Evolutionary conservation across 2,329 filamentous ascomycete genomes (phyloP).

Genomic region (Fusarium metavorans): DNA sequence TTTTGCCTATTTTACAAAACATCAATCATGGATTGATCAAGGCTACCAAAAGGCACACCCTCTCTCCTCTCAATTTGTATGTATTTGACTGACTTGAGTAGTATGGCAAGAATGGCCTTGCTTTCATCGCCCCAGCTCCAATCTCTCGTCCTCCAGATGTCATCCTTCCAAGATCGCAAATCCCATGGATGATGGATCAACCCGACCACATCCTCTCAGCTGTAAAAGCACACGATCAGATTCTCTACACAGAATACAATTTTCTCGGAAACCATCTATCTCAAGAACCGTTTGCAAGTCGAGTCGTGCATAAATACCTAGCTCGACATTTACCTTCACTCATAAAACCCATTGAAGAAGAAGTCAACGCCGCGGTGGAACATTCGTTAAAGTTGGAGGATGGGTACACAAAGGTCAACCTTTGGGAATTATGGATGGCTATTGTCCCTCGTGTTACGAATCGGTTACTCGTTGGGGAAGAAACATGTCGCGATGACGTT

Average conservation of each 20-base stretch:
- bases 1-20: conserved; percentile 53
- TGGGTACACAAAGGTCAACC: conserved; percentile 54
- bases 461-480: conserved; percentile 55
- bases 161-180: conserved; percentile 57
- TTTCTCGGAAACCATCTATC: conserved; percentile 54
- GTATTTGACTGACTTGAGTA: conserved; percentile 23
- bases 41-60: conserved; percentile 55
- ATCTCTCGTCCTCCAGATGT: conserved; percentile 57
- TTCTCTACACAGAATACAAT: conserved; percentile 55
- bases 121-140: conserved; percentile 58
- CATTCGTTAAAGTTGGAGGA: conserved; percentile 39
- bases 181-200: conserved; percentile 60
- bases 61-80: background rate
- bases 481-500: conserved; percentile 54
- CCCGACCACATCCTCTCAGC: conserved; percentile 59
- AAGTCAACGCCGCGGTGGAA: conserved; percentile 52
- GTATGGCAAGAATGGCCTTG: conserved; percentile 55
- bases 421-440: conserved; percentile 59
- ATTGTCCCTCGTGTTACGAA: conserved; percentile 59
- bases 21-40: conserved; percentile 55
- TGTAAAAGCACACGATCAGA: conserved; percentile 54
- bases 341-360: conserved; percentile 56
- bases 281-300: conserved; percentile 54
- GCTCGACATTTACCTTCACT: conserved; percentile 54
- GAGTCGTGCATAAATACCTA: conserved; percentile 58